phyloP scores from a whole-genome alignment of 225 moss, liverwort and hornwort genomes.

The Ulota crispa region DNA sequence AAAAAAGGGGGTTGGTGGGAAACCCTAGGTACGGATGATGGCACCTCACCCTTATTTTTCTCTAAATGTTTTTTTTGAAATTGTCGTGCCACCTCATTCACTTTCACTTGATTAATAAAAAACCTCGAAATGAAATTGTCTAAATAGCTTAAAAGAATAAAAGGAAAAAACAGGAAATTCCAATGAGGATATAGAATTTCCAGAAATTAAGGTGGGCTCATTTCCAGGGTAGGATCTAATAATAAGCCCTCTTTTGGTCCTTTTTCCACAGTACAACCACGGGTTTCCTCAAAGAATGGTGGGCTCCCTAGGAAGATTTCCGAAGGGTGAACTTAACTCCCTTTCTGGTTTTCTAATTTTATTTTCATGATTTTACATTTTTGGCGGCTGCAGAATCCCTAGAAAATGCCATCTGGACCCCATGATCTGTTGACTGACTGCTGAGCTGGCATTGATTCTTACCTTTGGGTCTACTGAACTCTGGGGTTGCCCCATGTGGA shows the following conservation, averaged over 20 bases:
- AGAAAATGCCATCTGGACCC: constrained; percentile 31
- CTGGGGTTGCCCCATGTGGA: neutral
- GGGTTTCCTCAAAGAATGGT: constrained; percentile 34
- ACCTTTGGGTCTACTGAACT: neutral
- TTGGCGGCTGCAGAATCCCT: constrained; percentile 32
- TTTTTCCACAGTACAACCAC: neutral
- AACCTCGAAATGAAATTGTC: neutral
- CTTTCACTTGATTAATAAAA: neutral
- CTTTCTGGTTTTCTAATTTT: constrained; percentile 7
- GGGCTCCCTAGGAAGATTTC: constrained; percentile 28
- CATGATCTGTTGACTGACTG: neutral
- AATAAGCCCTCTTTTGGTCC: neutral
- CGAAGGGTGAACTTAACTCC: neutral
- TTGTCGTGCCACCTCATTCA: neutral
- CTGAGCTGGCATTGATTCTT: neutral
- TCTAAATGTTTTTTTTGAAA: neutral
- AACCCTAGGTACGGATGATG: neutral
- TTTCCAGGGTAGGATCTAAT: neutral
- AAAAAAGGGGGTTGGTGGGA: neutral
- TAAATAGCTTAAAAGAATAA: too few relatives aligned
- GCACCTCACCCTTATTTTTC: neutral
- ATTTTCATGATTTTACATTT: constrained; percentile 8
- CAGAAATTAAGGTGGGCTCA: constrained; percentile 29
- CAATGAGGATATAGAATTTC: neutral
- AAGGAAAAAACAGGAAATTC: neutral